Evolutionary conservation across 1,139 yeast genomes (phyloP).

Genomic region (Zygosaccharomyces sapae): DNA sequence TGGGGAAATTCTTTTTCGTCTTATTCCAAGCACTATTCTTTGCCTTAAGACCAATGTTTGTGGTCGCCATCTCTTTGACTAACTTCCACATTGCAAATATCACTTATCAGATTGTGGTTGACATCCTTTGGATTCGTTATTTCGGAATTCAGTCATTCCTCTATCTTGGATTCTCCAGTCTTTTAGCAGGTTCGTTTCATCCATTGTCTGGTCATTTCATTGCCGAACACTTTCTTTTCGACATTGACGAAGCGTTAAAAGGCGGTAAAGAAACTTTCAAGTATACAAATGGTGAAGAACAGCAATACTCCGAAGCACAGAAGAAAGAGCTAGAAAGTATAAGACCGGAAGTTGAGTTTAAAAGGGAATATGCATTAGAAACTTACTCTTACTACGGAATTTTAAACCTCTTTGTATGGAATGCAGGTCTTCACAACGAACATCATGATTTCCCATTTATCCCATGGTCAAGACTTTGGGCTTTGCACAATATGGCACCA

Average conservation of each 20-base stretch:
- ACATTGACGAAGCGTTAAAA: slow-evolving; percentile 16
- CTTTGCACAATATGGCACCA: slow-evolving; percentile 59
- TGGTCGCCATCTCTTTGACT: slow-evolving; percentile 71
- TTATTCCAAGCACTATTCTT: slow-evolving; percentile 85
- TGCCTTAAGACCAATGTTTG: slow-evolving; percentile 84
- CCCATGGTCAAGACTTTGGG: slow-evolving; percentile 81
- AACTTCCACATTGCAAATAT: slow-evolving; percentile 70
- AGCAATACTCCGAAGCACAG: slow-evolving; percentile 10
- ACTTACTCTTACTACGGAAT: slow-evolving; percentile 87
- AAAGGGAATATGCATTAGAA: slow-evolving; percentile 40
- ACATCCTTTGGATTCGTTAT: slow-evolving; percentile 48
- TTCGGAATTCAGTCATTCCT: slow-evolving; percentile 64
- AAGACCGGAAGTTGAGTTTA: slow-evolving; percentile 16
- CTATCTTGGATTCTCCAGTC: slow-evolving; percentile 72
- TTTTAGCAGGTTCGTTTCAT: slow-evolving; percentile 86
- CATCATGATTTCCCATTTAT: slow-evolving; percentile 94
- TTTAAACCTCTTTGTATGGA: slow-evolving; percentile 76
- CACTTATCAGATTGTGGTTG: slow-evolving; percentile 54
- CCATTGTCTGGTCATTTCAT: slow-evolving; percentile 95
- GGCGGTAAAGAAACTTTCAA: slow-evolving; percentile 17
- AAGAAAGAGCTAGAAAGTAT: slow-evolving; percentile 8
- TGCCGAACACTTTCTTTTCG: slow-evolving; percentile 82
- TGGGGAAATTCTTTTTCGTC: slow-evolving; percentile 88
- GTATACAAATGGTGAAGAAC: slow-evolving; percentile 11
- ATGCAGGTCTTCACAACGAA: slow-evolving; percentile 90